Conservation (phyloP, 805 yeast species). For the Candida argentea region DNA sequence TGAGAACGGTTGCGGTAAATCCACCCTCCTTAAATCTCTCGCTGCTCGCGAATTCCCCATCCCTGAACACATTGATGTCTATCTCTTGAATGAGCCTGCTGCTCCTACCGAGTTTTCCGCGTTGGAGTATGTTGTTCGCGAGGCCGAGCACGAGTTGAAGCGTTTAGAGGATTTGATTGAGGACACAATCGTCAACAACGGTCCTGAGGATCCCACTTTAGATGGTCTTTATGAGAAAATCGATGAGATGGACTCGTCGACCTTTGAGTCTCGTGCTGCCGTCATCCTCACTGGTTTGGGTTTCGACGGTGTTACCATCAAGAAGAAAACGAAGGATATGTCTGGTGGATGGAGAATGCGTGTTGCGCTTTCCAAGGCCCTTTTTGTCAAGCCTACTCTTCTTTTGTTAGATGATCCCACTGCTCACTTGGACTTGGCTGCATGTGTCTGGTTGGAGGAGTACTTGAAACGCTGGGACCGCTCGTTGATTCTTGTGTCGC, state of each 20-base stretch:
- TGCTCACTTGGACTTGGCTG: slow-evolving; percentile 97
- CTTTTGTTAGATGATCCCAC: slow-evolving; percentile 96
- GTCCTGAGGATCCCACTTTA: slow-evolving; percentile 82
- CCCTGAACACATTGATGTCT: slow-evolving; percentile 85
- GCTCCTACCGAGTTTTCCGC: slow-evolving; percentile 89
- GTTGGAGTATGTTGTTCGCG: slow-evolving; percentile 90
- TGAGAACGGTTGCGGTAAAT: slow-evolving; percentile 98
- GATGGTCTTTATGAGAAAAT: slow-evolving; percentile 92
- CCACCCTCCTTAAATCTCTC: slow-evolving; percentile 84
- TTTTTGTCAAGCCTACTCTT: slow-evolving; percentile 95
- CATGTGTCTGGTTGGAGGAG: slow-evolving; percentile 99
- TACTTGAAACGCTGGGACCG: slow-evolving; percentile 91
- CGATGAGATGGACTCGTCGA: slow-evolving; percentile 90
- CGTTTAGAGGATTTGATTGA: slow-evolving; percentile 87
- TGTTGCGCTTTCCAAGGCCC: slow-evolving; percentile 95
- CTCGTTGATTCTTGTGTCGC: slow-evolving; percentile 88
- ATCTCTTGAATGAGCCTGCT: slow-evolving; percentile 94
- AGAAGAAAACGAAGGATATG: slow-evolving; percentile 96
- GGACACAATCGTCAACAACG: slow-evolving; percentile 78
- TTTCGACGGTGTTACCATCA: slow-evolving; percentile 77
- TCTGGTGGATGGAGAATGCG: slow-evolving; percentile 99
- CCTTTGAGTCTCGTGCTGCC: slow-evolving; percentile 96
- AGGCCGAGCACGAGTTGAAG: slow-evolving; percentile 89
- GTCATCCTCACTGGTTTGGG: slow-evolving; percentile 94
- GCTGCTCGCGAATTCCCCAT: slow-evolving; percentile 96